Evolutionary conservation across 805 yeast species (phyloP).

Genomic region (Saturnispora halmiae): DNA sequence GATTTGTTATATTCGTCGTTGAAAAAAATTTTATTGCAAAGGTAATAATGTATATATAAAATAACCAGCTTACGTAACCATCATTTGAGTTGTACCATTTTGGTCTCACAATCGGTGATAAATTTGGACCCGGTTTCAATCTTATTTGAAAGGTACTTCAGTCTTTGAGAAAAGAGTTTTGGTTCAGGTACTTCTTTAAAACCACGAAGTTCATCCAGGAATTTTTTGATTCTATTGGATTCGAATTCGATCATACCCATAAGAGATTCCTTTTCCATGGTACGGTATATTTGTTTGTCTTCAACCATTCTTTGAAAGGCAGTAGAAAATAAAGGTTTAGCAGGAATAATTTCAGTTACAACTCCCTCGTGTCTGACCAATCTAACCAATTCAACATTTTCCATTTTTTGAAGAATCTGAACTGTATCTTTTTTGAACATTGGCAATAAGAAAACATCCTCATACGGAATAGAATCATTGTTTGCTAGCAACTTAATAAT

Average conservation of each 20-base stretch:
- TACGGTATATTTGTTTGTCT: constrained; percentile 46
- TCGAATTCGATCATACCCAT: constrained; percentile 49
- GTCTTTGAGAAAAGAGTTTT: constrained; percentile 50
- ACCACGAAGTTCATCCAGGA: constrained; percentile 64
- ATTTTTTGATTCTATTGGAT: constrained; percentile 47
- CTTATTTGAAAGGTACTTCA: constrained; percentile 59
- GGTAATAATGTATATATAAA: neutral
- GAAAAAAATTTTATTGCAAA: constrained; percentile 2
- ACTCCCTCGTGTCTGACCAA: constrained; percentile 74
- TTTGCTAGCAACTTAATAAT: constrained; percentile 56
- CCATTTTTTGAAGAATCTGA: constrained; percentile 57
- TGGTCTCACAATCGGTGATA: constrained; percentile 39
- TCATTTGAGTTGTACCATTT: constrained; percentile 18
- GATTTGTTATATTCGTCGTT: neutral
- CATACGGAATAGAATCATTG: constrained; percentile 36
- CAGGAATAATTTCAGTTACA: constrained; percentile 55
- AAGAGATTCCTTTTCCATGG: constrained; percentile 57
- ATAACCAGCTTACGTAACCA: neutral
- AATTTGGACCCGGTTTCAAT: constrained; percentile 50
- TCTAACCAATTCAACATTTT: constrained; percentile 66
- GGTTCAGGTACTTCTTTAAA: constrained; percentile 43
- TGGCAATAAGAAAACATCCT: constrained; percentile 47
- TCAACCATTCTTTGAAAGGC: constrained; percentile 62
- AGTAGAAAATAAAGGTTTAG: constrained; percentile 74
- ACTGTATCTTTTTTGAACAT: constrained; percentile 50